Percentiles rank a stretch among this genome's conserved stretches.
Evolutionary conservation across 352 stramenopile genomes (phyloP).

Genomic region (Phytophthora fragariaefolia): DNA sequence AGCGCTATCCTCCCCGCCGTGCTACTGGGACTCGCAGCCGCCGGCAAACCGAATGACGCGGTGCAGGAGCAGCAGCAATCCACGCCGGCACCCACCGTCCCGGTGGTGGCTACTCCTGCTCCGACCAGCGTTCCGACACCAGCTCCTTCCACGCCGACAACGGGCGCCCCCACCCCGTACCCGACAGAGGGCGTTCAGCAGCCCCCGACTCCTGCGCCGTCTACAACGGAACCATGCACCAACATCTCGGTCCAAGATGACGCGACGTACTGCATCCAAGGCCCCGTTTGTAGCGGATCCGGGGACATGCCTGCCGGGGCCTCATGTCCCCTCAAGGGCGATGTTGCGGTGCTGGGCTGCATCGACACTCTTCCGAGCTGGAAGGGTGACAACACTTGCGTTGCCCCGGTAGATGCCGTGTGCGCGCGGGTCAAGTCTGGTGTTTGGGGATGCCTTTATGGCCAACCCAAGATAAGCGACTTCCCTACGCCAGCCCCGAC

Average conservation of each 20-base stretch:
- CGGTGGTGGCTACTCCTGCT: slow-evolving; percentile 1
- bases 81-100: slow-evolving; percentile 5
- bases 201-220: slow-evolving; percentile 6
- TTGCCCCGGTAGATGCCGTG: slow-evolving; percentile 49
- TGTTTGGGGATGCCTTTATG: slow-evolving; percentile 61
- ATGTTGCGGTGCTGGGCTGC: slow-evolving; percentile 56
- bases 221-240: slow-evolving; percentile 32
- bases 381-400: slow-evolving; percentile 41
- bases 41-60: slow-evolving; percentile 10
- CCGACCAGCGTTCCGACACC: slow-evolving; percentile 6
- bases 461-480: slow-evolving; percentile 6
- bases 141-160: not conserved
- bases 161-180: not conserved
- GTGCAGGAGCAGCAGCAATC: slow-evolving; percentile 14
- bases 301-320: slow-evolving; percentile 40
- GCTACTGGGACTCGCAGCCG: slow-evolving; percentile 17
- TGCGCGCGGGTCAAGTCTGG: slow-evolving; percentile 59
- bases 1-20: slow-evolving; percentile 18
- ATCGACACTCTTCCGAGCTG: slow-evolving; percentile 57
- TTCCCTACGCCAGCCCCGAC: slow-evolving; percentile 27
- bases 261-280: slow-evolving; percentile 69
- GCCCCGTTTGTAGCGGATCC: slow-evolving; percentile 56
- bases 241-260: slow-evolving; percentile 65
- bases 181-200: slow-evolving; percentile 2
- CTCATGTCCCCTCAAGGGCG: slow-evolving; percentile 60